Evolutionary conservation across 352 stramenopile species (phyloP).

Genomic region (Globisporangium carolinianum): DNA sequence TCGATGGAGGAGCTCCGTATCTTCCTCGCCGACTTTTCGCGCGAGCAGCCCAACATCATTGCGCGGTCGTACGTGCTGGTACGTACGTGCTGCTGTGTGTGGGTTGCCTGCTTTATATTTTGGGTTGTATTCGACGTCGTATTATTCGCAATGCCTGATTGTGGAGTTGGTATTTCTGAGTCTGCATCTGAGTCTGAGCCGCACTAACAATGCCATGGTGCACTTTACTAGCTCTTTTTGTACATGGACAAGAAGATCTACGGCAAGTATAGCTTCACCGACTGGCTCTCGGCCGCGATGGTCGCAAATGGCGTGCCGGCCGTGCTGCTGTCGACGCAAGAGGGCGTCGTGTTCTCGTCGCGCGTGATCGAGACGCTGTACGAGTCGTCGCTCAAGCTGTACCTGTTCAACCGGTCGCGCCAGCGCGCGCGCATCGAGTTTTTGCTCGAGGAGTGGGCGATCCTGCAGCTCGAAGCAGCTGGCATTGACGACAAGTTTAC

Average conservation of each 20-base stretch:
- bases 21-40: conserved; percentile 71
- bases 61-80: conserved; percentile 79
- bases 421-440: conserved; percentile 74
- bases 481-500: conserved; percentile 77
- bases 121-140: too few species aligned
- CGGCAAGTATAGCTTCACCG: conserved; percentile 76
- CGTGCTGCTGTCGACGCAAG: conserved; percentile 78
- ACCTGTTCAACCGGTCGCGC: conserved; percentile 74
- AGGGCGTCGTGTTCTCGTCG: conserved; percentile 71
- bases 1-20: conserved; percentile 78
- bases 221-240: conserved; percentile 48
- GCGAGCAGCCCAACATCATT: conserved; percentile 60
- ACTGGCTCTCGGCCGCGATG: conserved; percentile 79
- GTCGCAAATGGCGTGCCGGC: conserved; percentile 74
- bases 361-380: conserved; percentile 78
- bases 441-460: conserved; percentile 75
- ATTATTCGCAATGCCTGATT: too few species aligned
- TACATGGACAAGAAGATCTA: conserved; percentile 86
- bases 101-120: too few species aligned
- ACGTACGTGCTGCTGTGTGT: conserved; percentile 21
- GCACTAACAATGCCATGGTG: background rate
- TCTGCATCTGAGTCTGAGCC: too few species aligned
- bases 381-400: conserved; percentile 76
- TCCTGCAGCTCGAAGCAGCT: conserved; percentile 64
- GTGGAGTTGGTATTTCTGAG: too few species aligned